Percentiles rank a stretch among this genome's conserved stretches.
Evolutionary conservation across 768 basidiomycete species (phyloP).

Genomic region (Boletus tomentosulus): DNA sequence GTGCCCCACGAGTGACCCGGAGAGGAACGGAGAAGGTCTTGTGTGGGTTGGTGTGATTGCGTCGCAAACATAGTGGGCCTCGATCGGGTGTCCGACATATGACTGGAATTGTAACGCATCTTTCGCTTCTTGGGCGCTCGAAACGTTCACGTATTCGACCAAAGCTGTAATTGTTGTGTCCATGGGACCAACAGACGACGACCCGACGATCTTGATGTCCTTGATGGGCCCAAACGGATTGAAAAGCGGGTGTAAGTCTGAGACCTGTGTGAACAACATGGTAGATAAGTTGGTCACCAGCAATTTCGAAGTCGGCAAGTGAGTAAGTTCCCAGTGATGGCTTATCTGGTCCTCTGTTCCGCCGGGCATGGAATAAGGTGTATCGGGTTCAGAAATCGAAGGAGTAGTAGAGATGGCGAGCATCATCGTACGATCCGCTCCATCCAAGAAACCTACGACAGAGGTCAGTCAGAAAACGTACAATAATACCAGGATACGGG

Average conservation of each 20-base stretch:
- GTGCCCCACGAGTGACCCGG: conserved; percentile 8
- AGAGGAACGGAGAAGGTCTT: conserved; percentile 4
- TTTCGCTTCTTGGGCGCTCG: conserved; percentile 62
- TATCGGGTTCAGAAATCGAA: conserved; percentile 26
- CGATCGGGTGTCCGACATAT: conserved; percentile 48
- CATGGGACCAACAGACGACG: conserved; percentile 28
- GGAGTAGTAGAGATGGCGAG: conserved; percentile 47
- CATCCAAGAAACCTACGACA: conserved; percentile 67
- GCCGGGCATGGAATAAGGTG: conserved; percentile 20
- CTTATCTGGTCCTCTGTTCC: conserved; percentile 31
- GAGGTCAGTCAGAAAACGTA: conserved; percentile 3
- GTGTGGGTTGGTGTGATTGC: conserved; percentile 1
- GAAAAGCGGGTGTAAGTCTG: conserved; percentile 70
- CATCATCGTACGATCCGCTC: conserved; percentile 69
- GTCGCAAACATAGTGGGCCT: conserved; percentile 35
- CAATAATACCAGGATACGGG: neutral
- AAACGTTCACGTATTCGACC: conserved; percentile 57
- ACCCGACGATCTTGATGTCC: conserved; percentile 49
- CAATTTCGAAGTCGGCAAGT: conserved; percentile 46
- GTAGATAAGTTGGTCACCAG: conserved; percentile 64
- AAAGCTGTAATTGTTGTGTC: conserved; percentile 48
- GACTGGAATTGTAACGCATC: conserved; percentile 56
- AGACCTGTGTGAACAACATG: conserved; percentile 59
- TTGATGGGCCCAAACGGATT: conserved; percentile 69
- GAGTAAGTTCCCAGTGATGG: conserved; percentile 32